These are phyloP conservation scores for Aspergillus pseudoviridinutans DNA, from an alignment of 2,329 filamentous ascomycete species.

Conservation along the genomic window DNA sequence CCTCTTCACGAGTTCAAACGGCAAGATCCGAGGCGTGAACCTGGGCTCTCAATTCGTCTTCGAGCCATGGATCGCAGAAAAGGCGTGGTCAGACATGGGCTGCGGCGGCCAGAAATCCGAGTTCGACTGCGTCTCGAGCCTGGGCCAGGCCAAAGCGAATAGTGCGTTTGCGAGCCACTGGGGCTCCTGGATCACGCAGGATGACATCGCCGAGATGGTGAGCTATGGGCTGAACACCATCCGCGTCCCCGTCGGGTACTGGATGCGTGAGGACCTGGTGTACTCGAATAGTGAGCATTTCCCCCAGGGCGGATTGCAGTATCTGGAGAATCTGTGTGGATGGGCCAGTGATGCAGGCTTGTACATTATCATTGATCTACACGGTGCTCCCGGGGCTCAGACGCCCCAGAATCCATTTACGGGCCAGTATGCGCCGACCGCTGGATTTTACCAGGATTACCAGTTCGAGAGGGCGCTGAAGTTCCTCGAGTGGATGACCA, in stretches of 20 bases:
- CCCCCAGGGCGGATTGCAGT: slow-evolving; percentile 45
- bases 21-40: slow-evolving; percentile 55
- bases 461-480: slow-evolving; percentile 54
- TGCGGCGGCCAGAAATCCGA: slow-evolving; percentile 47
- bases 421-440: slow-evolving; percentile 37
- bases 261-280: slow-evolving; percentile 51
- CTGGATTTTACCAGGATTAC: slow-evolving; percentile 55
- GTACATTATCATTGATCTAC: slow-evolving; percentile 54
- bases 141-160: slow-evolving; percentile 48
- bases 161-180: slow-evolving; percentile 50
- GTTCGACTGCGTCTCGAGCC: slow-evolving; percentile 51
- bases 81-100: slow-evolving; percentile 47
- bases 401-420: slow-evolving; percentile 46
- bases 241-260: slow-evolving; percentile 54
- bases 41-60: slow-evolving; percentile 51
- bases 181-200: slow-evolving; percentile 47
- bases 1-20: slow-evolving; percentile 17
- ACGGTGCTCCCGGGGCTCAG: slow-evolving; percentile 51
- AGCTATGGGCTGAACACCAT: slow-evolving; percentile 52
- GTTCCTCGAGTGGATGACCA: slow-evolving; percentile 56
- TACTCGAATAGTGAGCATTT: slow-evolving; percentile 49
- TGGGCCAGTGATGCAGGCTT: slow-evolving; percentile 49
- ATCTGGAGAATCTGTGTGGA: slow-evolving; percentile 46
- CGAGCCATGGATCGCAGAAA: slow-evolving; percentile 52
- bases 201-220: slow-evolving; percentile 50